Evolutionary conservation across 163 green algal genomes (phyloP).

Genomic region (Trebouxia gelatinosa): DNA sequence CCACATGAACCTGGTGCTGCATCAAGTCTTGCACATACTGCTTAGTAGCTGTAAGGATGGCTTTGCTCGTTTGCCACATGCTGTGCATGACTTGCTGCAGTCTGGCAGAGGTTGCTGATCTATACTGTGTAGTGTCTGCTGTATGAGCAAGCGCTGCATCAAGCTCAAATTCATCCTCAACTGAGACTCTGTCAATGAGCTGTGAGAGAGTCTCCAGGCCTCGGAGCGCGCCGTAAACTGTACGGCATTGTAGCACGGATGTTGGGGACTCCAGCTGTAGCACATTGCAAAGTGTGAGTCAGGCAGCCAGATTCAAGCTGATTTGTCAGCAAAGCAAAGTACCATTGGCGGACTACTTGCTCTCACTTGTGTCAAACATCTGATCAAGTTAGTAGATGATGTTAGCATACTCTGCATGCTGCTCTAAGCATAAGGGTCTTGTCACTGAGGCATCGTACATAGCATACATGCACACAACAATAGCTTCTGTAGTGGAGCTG

Average conservation of each 20-base stretch:
- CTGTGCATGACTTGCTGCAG: not conserved
- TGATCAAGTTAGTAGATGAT: no score
- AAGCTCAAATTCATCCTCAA: no score
- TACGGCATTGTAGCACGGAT: conserved; percentile 34
- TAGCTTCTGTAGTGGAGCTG: no score
- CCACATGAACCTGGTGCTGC: no score
- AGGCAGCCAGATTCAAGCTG: no score
- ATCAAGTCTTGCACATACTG: not conserved
- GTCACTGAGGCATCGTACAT: not conserved
- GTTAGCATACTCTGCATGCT: not conserved
- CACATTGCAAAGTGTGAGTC: no score
- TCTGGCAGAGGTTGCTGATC: not conserved
- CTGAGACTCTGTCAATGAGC: conserved; percentile 45
- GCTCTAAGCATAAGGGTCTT: not conserved
- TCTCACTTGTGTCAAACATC: not conserved
- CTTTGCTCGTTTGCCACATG: conserved; percentile 7
- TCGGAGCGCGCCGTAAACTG: conserved; percentile 54
- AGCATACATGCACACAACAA: no score
- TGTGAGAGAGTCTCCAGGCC: conserved; percentile 65
- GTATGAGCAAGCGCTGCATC: no score
- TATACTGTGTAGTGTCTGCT: no score
- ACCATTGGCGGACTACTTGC: not conserved
- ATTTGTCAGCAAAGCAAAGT: not conserved
- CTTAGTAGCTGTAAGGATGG: not conserved
- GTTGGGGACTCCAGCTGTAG: conserved; percentile 31